Conservation (phyloP, 306 rosid species). For the Quercus gilva region DNA sequence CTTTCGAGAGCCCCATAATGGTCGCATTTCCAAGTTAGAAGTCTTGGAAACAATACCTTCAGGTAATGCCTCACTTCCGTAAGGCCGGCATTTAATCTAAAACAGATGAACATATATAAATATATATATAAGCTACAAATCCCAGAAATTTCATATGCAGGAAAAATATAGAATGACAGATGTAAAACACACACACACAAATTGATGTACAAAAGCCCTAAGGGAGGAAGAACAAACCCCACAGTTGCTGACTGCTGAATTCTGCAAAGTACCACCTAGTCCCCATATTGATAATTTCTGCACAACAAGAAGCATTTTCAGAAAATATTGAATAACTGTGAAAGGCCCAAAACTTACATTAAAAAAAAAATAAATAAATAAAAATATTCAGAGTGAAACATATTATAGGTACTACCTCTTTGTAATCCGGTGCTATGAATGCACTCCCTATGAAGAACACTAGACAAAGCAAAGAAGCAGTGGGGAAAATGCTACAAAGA, state of each 20-base stretch:
- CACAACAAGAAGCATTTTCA: background rate
- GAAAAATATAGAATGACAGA: background rate
- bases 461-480: conserved; percentile 43
- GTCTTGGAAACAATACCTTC: conserved; percentile 59
- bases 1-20: conserved; percentile 51
- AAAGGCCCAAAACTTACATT: background rate
- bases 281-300: conserved; percentile 46
- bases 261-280: conserved; percentile 22
- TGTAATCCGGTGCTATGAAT: conserved; percentile 34
- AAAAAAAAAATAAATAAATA: background rate
- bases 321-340: conserved; percentile 1
- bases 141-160: background rate
- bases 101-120: conserved; percentile 34
- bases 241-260: conserved; percentile 41
- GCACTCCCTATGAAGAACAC: conserved; percentile 37
- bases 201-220: background rate
- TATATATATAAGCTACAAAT: background rate
- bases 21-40: conserved; percentile 62
- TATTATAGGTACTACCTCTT: conserved; percentile 39
- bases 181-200: background rate
- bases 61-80: conserved; percentile 80
- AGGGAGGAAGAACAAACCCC: conserved; percentile 47
- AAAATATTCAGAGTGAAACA: background rate
- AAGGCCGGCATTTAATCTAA: conserved; percentile 65
- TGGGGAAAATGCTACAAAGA: conserved; percentile 49